Percentiles rank a stretch among this genome's conserved stretches.
These are phyloP conservation scores for Globisporangium irregulare DNA, from an alignment of 352 stramenopile genomes.

Conservation along the genomic window DNA sequence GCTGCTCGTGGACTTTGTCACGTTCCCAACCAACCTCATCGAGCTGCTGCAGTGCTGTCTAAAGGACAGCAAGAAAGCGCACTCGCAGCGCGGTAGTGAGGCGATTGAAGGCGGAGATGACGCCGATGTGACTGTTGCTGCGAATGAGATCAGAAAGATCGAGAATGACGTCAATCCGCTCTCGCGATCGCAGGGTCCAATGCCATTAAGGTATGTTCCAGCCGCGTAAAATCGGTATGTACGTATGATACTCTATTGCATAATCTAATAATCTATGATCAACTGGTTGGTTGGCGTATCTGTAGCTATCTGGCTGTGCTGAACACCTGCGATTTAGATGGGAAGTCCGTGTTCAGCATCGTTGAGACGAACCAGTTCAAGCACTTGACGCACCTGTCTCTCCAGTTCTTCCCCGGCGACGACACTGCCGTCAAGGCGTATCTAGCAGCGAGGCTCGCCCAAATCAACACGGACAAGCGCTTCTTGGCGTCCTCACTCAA, in stretches of 20 bases:
- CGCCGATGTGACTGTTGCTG: background rate
- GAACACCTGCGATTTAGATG: conserved; percentile 61
- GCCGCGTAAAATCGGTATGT: background rate
- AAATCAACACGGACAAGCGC: conserved; percentile 61
- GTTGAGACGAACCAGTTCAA: conserved; percentile 96
- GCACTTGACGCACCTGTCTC: conserved; percentile 91
- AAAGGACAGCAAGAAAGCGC: conserved; percentile 56
- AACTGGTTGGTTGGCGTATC: background rate
- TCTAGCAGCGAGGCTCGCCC: conserved; percentile 83
- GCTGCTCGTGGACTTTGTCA: conserved; percentile 92
- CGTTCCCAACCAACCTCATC: conserved; percentile 91
- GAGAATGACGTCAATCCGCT: conserved; percentile 22
- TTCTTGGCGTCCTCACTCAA: conserved; percentile 37
- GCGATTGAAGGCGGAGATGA: conserved; percentile 6
- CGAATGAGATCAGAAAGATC: background rate
- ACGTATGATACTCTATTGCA: background rate
- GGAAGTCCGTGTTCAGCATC: conserved; percentile 87
- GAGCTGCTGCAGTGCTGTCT: conserved; percentile 89
- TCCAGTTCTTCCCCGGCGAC: conserved; percentile 84
- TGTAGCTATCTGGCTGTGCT: conserved; percentile 78
- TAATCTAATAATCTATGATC: background rate
- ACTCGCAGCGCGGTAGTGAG: conserved; percentile 16
- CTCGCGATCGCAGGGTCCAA: conserved; percentile 59
- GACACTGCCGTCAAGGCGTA: conserved; percentile 91
- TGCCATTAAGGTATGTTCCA: conserved; percentile 51